Base-by-base conservation (phyloP, 2,329 filamentous ascomycete genomes). In the Dactylellina parvicollis region DNA sequence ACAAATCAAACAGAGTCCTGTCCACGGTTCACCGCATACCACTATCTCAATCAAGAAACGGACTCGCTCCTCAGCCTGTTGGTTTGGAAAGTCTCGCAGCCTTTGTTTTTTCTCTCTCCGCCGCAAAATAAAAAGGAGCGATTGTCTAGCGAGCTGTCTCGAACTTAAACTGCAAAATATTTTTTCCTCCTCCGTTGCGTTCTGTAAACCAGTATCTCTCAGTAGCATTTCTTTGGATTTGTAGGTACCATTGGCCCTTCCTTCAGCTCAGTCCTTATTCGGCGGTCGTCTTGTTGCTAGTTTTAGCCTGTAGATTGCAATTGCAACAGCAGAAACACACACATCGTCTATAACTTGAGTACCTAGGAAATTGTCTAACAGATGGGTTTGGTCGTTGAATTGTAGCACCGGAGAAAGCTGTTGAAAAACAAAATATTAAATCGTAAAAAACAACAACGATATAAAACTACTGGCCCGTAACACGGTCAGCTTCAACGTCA, bases 401-500 rank as follows among this genome's bases (percentile, higher is more conserved):
- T n/a, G n/a, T n/a, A n/a, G n/a, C n/a, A n/a, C n/a, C n/a, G n/a
- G n/a, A n/a, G n/a, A n/a, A n/a, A n/a, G n/a, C n/a, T n/a, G n/a
- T n/a, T n/a, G n/a, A n/a, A n/a, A n/a, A n/a, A n/a, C n/a, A n/a
- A n/a, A n/a, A n/a, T 28, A 18, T 46, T 28, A 56, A 46, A 56
- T 30, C n/a, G n/a, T n/a, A n/a, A n/a, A n/a, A 20, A 8, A 49
- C 10, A 49, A 49, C 26, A 3, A 28, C 28, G 9, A 22, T 20
- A 16, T 34, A 57, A 66, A 38, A 14, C 22, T 54, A 30, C 60
- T 73, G 69, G 47, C 60, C 69, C 30, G 69, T 73, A 57, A 66
- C 57, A 66, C 69, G 69, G 69, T 55, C 69, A 54, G 59, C 59
- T 54, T 36, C 49, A 52, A 44, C 49, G 52, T 49, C 52, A 66